A percentile compares a stretch with the other conserved stretches of the same genome.
Conservation (phyloP, 1,284 basidiomycete species). For the Meripilus lineatus region DNA sequence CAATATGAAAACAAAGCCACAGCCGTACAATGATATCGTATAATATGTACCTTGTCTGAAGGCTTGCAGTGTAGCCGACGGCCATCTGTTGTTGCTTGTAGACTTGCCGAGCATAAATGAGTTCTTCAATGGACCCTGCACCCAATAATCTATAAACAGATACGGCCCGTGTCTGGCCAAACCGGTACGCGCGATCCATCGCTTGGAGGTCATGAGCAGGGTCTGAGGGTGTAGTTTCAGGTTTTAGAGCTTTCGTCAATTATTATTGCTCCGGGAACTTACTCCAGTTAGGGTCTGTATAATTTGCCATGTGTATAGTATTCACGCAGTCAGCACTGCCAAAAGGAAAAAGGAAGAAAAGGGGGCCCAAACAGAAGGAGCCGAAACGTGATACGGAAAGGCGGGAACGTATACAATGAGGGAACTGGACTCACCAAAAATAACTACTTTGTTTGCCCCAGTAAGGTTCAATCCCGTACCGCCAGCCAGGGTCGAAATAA, state of each 20-base stretch:
- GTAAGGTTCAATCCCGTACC: conserved; percentile 75
- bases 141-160: conserved; percentile 81
- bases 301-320: too few relatives aligned
- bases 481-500: conserved; percentile 77
- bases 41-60: conserved; percentile 62
- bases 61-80: conserved; percentile 78
- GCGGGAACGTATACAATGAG: conserved; percentile 76
- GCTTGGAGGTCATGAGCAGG: conserved; percentile 85
- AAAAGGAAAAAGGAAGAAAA: neutral
- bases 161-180: conserved; percentile 86
- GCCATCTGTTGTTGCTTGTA: conserved; percentile 90
- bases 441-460: conserved; percentile 80
- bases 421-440: conserved; percentile 80
- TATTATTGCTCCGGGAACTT: conserved; percentile 26
- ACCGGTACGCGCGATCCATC: conserved; percentile 86
- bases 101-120: conserved; percentile 81
- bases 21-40: too few relatives aligned
- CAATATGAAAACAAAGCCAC: neutral
- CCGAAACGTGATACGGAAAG: neutral
- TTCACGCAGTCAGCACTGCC: neutral
- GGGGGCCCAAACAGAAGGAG: neutral
- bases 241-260: neutral
- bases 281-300: conserved; percentile 92
- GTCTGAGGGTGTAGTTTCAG: conserved; percentile 39
- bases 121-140: conserved; percentile 82